Evolutionary conservation across 768 basidiomycete species (phyloP).

Genomic region (Boletus reticuloceps): DNA sequence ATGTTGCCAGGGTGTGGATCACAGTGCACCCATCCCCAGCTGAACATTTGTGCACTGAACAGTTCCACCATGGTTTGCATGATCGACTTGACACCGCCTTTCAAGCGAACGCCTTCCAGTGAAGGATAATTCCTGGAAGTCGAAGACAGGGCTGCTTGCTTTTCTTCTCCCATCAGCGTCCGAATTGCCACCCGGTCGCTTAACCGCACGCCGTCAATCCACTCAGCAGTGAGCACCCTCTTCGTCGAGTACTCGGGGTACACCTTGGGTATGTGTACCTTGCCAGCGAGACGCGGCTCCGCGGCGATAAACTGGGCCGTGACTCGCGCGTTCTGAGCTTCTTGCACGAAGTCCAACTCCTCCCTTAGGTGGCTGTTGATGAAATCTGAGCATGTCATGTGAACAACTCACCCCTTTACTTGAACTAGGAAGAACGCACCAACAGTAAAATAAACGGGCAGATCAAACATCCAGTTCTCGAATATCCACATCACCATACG

Average conservation of each 20-base stretch:
- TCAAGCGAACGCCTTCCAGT: conserved; percentile 34
- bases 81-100: conserved; percentile 59
- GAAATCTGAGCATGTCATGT: conserved; percentile 48
- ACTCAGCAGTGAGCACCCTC: conserved; percentile 80
- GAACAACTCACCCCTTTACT: background rate
- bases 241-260: conserved; percentile 71
- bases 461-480: conserved; percentile 77
- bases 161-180: conserved; percentile 55
- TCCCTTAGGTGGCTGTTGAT: conserved; percentile 77
- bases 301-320: conserved; percentile 66
- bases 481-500: conserved; percentile 77
- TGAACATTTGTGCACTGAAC: conserved; percentile 88
- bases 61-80: conserved; percentile 89
- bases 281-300: conserved; percentile 67
- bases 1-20: conserved; percentile 79
- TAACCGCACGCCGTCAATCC: conserved; percentile 76
- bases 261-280: conserved; percentile 78
- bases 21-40: conserved; percentile 89
- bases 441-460: conserved; percentile 80
- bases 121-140: conserved; percentile 1
- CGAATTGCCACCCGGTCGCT: conserved; percentile 60
- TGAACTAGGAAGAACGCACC: conserved; percentile 40
- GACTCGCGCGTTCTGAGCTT: conserved; percentile 72
- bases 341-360: conserved; percentile 80
- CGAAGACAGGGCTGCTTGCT: background rate